A percentile compares a stretch with the other conserved stretches of the same genome.
Conservation (phyloP, 2,329 filamentous ascomycete genomes). For the Penicillium oxalicum region DNA sequence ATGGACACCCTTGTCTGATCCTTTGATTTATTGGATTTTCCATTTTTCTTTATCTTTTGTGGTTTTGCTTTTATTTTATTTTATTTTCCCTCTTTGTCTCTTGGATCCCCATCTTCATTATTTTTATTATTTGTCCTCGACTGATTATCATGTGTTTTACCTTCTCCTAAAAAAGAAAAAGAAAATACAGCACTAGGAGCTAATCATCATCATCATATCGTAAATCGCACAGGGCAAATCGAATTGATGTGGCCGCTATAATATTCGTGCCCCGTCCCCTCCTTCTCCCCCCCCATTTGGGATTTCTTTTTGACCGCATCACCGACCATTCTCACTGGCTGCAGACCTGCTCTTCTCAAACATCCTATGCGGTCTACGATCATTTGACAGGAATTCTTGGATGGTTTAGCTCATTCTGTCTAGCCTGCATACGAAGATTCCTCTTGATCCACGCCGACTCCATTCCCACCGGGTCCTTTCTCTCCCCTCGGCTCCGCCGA, state of each 20-base stretch:
- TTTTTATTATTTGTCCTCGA: background rate
- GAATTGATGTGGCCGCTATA: slow-evolving; percentile 11
- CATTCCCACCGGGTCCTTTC: background rate
- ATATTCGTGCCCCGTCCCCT: slow-evolving; percentile 11
- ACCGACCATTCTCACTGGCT: slow-evolving; percentile 7
- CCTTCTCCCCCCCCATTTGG: background rate
- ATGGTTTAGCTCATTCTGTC: background rate
- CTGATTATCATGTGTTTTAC: background rate
- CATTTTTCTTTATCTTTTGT: background rate
- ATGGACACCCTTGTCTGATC: background rate
- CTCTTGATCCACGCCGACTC: background rate
- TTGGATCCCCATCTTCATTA: no score
- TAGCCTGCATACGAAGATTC: background rate
- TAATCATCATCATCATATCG: background rate
- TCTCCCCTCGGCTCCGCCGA: slow-evolving; percentile 2
- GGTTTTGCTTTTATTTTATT: background rate
- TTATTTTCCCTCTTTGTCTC: no score
- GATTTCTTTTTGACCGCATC: slow-evolving; percentile 4
- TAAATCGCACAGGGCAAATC: slow-evolving; percentile 7
- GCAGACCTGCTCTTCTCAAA: slow-evolving; percentile 1
- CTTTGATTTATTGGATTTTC: background rate
- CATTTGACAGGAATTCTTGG: background rate
- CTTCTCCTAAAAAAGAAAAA: no score
- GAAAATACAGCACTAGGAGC: background rate
- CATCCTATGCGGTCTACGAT: slow-evolving; percentile 2